Percentiles rank a stretch among this genome's conserved stretches.
Conservation (phyloP, 441 rosid species). For the Arabidopsis lyrata region DNA sequence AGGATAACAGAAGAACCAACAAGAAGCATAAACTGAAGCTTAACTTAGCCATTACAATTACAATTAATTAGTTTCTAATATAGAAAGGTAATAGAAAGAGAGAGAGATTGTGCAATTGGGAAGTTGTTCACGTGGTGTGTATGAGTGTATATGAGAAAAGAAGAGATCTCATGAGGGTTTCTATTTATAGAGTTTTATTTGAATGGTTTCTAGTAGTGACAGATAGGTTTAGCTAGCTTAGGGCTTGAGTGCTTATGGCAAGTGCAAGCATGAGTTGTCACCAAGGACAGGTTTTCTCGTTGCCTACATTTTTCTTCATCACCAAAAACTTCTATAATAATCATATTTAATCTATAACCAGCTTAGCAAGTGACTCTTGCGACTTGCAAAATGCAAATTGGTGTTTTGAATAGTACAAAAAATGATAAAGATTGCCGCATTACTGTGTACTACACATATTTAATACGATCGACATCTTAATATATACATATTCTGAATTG, state of each 20-base stretch:
- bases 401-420: constrained; percentile 30
- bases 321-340: constrained; percentile 23
- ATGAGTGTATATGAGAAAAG: constrained; percentile 43
- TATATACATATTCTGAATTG: constrained; percentile 21
- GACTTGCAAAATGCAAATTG: constrained; percentile 42
- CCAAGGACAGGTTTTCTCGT: constrained; percentile 36
- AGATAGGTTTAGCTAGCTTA: constrained; percentile 30
- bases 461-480: constrained; percentile 36
- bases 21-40: constrained; percentile 33
- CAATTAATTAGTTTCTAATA: constrained; percentile 5
- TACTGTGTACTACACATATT: constrained; percentile 30
- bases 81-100: constrained; percentile 4
- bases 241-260: constrained; percentile 38
- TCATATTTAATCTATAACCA: constrained; percentile 19
- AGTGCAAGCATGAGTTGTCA: constrained; percentile 47
- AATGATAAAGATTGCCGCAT: constrained; percentile 37
- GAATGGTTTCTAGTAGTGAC: constrained; percentile 27
- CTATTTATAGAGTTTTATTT: constrained; percentile 43
- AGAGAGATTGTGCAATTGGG: constrained; percentile 21
- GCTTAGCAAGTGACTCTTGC: constrained; percentile 41
- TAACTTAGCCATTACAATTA: constrained; percentile 42
- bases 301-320: constrained; percentile 29
- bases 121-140: constrained; percentile 39
- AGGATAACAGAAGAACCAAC: constrained; percentile 40
- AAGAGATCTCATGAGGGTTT: constrained; percentile 39